phyloP scores from a whole-genome alignment of 176 grass and related monocot genomes.

The Ensete ventricosum region DNA sequence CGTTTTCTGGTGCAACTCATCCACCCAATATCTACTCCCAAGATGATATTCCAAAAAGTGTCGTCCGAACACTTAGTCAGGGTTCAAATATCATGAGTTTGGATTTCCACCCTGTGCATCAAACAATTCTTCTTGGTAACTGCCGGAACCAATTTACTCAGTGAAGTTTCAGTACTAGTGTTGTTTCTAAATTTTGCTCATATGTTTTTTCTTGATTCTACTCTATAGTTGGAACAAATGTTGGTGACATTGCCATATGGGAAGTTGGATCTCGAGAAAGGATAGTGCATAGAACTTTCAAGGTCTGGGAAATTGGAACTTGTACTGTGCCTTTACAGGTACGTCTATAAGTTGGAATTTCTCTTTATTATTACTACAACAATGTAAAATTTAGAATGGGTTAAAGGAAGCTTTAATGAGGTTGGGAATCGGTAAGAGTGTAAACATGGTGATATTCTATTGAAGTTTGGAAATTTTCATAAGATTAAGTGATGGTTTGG shows the following conservation, averaged over 20 bases:
- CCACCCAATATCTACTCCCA: conserved; percentile 77
- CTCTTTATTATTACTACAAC: too few relatives aligned
- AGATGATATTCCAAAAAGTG: conserved; percentile 92
- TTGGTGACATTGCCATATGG: conserved; percentile 97
- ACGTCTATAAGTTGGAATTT: background rate
- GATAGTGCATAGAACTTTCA: conserved; percentile 89
- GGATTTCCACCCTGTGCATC: conserved; percentile 91
- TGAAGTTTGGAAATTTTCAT: too few relatives aligned
- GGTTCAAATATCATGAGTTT: conserved; percentile 96
- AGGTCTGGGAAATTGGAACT: conserved; percentile 85
- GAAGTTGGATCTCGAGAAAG: conserved; percentile 94
- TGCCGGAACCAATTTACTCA: background rate
- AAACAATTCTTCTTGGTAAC: conserved; percentile 95
- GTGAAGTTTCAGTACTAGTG: background rate
- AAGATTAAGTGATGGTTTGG: too few relatives aligned
- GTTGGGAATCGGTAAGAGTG: too few relatives aligned
- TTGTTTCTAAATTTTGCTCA: background rate
- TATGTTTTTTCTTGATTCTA: conserved; percentile 12
- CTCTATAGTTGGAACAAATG: conserved; percentile 91
- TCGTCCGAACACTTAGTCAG: conserved; percentile 77
- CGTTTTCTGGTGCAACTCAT: conserved; percentile 83
- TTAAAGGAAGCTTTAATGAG: too few relatives aligned
- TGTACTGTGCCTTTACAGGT: conserved; percentile 90
- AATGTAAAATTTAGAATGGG: too few relatives aligned
- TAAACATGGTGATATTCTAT: too few relatives aligned